Evolutionary conservation across 192 early-diverging fungal species (phyloP).

Genomic region (Backusella westeae): DNA sequence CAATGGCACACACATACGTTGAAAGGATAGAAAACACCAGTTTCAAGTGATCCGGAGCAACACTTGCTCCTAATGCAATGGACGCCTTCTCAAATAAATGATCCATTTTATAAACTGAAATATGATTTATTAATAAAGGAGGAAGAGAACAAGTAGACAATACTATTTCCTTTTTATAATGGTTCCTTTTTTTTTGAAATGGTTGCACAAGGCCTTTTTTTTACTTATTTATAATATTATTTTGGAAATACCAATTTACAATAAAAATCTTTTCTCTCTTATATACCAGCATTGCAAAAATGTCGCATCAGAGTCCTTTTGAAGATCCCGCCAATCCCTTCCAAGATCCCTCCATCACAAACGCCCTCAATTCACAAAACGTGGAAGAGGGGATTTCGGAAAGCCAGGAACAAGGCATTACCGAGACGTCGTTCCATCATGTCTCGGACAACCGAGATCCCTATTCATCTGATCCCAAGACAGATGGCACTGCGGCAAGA

Average conservation of each 20-base stretch:
- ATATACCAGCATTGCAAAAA: not conserved
- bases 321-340: constrained; percentile 40
- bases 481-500: constrained; percentile 8
- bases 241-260: not conserved
- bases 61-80: constrained; percentile 16
- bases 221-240: not conserved
- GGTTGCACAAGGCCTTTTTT: not conserved
- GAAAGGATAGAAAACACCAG: constrained; percentile 52
- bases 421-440: constrained; percentile 11
- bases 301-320: constrained; percentile 28
- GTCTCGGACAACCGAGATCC: constrained; percentile 20
- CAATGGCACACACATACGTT: constrained; percentile 40
- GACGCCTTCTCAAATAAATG: not conserved
- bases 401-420: not conserved
- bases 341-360: constrained; percentile 40
- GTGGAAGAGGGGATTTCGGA: not conserved
- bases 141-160: not conserved
- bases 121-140: not conserved
- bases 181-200: not conserved
- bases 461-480: constrained; percentile 4
- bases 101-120: not conserved
- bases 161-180: not conserved
- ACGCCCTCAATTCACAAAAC: constrained; percentile 22
- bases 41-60: constrained; percentile 58
- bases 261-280: not conserved